Conservation (phyloP, 306 rosid genomes). For the Canavalia ensiformis region DNA sequence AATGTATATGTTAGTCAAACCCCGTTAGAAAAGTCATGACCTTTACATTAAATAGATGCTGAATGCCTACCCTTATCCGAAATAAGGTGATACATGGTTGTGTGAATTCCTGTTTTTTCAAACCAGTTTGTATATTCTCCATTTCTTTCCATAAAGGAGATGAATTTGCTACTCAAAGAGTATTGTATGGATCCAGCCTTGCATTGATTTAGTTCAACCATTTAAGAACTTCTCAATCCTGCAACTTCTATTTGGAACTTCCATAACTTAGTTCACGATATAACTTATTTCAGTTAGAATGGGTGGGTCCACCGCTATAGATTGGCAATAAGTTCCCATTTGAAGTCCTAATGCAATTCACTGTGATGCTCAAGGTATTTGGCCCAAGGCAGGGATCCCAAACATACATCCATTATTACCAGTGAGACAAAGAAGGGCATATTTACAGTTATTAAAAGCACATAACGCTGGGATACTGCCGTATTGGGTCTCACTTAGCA, state of each 20-base stretch:
- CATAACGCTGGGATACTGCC: neutral
- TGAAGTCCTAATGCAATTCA: too few species aligned
- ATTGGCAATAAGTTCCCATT: neutral
- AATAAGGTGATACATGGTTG: too few species aligned
- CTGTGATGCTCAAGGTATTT: neutral
- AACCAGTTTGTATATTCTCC: slow-evolving; percentile 16
- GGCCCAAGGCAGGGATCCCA: neutral
- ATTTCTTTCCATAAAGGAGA: slow-evolving; percentile 9
- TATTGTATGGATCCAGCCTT: slow-evolving; percentile 1
- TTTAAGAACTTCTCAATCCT: slow-evolving; percentile 10
- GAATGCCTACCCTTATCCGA: too few species aligned
- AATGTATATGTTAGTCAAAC: neutral
- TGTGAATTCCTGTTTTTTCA: neutral
- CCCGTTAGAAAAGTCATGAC: neutral
- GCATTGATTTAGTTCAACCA: slow-evolving; percentile 26
- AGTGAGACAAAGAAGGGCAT: neutral
- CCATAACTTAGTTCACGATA: neutral
- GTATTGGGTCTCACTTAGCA: neutral
- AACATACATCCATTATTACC: neutral
- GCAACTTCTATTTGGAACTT: slow-evolving; percentile 27
- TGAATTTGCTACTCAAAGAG: neutral
- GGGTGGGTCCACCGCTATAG: neutral
- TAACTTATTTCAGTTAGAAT: neutral
- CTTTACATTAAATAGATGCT: neutral
- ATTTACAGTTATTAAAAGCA: neutral